Evolutionary conservation across 202 grass and related monocot species (phyloP).

Genomic region (Carex sylvatica): DNA sequence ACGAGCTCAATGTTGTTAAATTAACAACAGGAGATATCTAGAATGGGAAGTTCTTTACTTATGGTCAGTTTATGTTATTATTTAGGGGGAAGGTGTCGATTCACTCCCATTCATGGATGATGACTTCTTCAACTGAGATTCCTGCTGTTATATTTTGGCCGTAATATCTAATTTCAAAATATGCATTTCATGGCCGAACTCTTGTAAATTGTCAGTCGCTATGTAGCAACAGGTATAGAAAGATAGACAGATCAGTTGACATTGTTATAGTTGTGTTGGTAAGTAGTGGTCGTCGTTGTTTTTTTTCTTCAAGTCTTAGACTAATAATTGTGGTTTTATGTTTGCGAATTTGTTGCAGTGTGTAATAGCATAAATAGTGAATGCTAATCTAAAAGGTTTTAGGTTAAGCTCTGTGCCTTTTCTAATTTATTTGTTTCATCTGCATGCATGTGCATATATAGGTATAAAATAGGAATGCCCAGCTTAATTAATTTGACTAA

Average conservation of each 20-base stretch:
- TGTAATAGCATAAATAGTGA: conserved; percentile 10
- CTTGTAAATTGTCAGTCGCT: not conserved
- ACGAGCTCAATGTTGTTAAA: not conserved
- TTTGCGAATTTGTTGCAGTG: conserved; percentile 10
- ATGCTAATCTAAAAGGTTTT: not conserved
- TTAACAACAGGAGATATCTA: not conserved
- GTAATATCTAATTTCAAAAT: not conserved
- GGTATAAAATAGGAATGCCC: too few species aligned
- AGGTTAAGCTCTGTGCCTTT: not conserved
- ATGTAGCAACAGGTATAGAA: not conserved
- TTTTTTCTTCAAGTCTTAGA: not conserved
- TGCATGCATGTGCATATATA: not conserved
- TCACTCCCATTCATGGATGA: not conserved
- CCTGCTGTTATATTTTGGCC: not conserved
- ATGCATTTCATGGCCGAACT: not conserved
- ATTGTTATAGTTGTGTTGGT: not conserved
- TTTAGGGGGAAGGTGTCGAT: not conserved
- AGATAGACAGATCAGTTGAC: not conserved
- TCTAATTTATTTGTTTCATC: not conserved
- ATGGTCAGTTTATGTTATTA: not conserved
- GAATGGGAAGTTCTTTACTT: not conserved
- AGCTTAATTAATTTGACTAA: too few species aligned
- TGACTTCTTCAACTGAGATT: not conserved
- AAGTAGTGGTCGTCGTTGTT: not conserved
- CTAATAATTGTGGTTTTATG: not conserved